Conservation (phyloP, 1,284 basidiomycete genomes). For the Takashimella koratensis region DNA sequence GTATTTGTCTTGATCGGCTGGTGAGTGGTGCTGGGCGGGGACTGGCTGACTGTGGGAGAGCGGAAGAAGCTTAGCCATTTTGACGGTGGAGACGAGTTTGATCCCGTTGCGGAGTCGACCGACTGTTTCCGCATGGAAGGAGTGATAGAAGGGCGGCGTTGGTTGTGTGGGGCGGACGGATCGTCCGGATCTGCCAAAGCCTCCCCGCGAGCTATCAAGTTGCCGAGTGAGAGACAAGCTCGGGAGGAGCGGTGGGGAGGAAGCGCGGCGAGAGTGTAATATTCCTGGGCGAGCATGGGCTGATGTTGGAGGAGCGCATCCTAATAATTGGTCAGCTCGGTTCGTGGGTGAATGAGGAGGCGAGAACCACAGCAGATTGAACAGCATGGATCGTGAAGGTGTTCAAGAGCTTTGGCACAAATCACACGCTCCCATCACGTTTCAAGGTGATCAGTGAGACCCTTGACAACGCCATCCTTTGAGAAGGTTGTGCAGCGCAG, state of each 20-base stretch:
- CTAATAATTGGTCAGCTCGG: slow-evolving; percentile 13
- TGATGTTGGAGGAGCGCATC: slow-evolving; percentile 43
- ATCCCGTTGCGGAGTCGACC: background rate
- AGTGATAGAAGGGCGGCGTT: background rate
- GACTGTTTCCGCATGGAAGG: background rate
- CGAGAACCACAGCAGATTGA: too few species aligned
- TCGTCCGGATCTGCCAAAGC: slow-evolving; percentile 3
- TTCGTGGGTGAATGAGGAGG: background rate
- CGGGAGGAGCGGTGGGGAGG: slow-evolving; percentile 35
- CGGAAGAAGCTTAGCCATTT: slow-evolving; percentile 20
- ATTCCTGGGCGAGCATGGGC: slow-evolving; percentile 30
- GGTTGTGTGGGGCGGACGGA: background rate
- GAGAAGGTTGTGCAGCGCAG: too few species aligned
- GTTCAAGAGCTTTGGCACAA: too few species aligned
- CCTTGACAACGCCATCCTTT: too few species aligned
- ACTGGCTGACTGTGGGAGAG: background rate
- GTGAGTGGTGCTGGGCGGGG: background rate
- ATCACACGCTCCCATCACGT: too few species aligned
- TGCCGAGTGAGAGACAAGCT: slow-evolving; percentile 42
- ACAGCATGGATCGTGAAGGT: too few species aligned
- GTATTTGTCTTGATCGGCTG: background rate
- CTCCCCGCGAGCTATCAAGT: slow-evolving; percentile 33
- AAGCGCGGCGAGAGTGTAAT: slow-evolving; percentile 37
- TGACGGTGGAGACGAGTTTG: slow-evolving; percentile 5
- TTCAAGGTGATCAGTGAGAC: too few species aligned